Conservation (phyloP, 768 basidiomycete species). For the Lactarius sp. region DNA sequence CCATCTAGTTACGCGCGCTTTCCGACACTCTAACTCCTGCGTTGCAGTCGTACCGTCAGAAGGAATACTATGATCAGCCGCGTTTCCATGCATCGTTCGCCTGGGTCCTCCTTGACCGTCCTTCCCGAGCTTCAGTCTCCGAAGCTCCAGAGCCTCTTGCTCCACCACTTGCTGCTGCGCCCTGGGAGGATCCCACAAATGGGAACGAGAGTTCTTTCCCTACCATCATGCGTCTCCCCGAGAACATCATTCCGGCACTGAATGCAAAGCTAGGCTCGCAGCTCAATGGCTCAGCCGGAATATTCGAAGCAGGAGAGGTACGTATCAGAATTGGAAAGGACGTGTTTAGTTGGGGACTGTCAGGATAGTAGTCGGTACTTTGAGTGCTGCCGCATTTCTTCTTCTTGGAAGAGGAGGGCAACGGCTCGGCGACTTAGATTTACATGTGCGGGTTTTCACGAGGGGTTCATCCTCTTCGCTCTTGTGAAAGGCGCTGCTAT, state of each 20-base stretch:
- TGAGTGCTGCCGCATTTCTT: neutral
- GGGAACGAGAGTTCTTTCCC: neutral
- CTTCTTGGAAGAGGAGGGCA: neutral
- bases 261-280: conserved; percentile 3
- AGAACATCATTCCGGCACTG: conserved; percentile 6
- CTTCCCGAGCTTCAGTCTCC: neutral
- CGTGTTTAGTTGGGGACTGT: conserved; percentile 2
- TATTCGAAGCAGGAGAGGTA: conserved; percentile 6
- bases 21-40: conserved; percentile 53
- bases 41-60: conserved; percentile 59
- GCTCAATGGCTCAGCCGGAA: neutral
- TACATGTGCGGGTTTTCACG: too few species aligned
- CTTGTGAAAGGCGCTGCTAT: too few species aligned
- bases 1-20: conserved; percentile 53
- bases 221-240: neutral
- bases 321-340: conserved; percentile 16
- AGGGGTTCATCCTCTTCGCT: too few species aligned
- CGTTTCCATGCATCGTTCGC: conserved; percentile 87
- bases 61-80: conserved; percentile 73
- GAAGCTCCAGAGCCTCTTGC: neutral
- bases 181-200: conserved; percentile 7
- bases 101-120: conserved; percentile 65
- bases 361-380: neutral
- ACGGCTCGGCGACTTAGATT: too few species aligned
- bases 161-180: neutral